Evolutionary conservation across 139 green algal species (phyloP).

Genomic region (Parachlorella kessleri): DNA sequence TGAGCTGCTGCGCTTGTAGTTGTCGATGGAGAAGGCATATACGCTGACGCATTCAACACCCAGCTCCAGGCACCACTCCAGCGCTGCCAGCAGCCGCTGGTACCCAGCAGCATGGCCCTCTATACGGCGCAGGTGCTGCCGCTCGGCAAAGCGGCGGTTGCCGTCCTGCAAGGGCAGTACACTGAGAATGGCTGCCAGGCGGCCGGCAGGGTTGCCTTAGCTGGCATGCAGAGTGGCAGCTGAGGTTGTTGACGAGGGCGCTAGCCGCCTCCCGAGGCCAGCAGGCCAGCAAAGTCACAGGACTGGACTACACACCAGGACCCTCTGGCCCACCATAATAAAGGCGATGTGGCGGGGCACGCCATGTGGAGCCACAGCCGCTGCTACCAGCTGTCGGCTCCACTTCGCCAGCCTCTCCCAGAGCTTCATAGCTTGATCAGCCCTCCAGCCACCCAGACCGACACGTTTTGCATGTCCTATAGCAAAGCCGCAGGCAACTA

Average conservation of each 20-base stretch:
- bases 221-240: no score
- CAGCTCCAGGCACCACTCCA: constrained; percentile 91
- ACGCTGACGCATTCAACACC: constrained; percentile 82
- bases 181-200: no score
- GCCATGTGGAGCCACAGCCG: constrained; percentile 21
- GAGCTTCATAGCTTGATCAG: neutral
- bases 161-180: no score
- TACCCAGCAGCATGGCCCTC: constrained; percentile 74
- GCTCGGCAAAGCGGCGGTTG: constrained; percentile 86
- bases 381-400: neutral
- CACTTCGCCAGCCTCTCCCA: constrained; percentile 5
- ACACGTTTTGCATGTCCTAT: no score
- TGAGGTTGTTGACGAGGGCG: no score
- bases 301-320: no score
- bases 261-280: no score
- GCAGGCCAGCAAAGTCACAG: no score
- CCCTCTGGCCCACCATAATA: no score
- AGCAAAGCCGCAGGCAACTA: no score
- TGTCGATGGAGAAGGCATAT: constrained; percentile 97
- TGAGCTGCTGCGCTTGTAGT: constrained; percentile 78
- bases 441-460: no score
- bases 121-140: constrained; percentile 30
- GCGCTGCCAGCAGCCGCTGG: constrained; percentile 71
- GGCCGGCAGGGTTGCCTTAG: no score
- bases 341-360: constrained; percentile 87